Conservation (phyloP, 2,329 filamentous ascomycete genomes). For the Tricladium varicosporioides region DNA sequence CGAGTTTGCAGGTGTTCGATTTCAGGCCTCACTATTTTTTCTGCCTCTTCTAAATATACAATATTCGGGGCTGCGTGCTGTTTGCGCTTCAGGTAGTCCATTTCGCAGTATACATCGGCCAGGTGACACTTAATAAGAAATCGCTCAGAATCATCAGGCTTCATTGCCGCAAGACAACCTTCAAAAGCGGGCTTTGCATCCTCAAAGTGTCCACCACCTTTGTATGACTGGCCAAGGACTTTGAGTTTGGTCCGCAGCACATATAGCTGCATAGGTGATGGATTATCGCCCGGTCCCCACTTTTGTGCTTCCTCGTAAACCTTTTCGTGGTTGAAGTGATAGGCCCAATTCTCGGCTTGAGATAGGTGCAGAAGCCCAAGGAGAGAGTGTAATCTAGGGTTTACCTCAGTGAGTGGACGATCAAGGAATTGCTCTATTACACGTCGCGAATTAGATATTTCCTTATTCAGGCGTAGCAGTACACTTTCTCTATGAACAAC, state of each 20-base stretch:
- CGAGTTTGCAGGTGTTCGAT: slow-evolving; percentile 5
- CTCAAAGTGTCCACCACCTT: slow-evolving; percentile 11
- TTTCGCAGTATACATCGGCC: slow-evolving; percentile 9
- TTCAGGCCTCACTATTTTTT: slow-evolving; percentile 8
- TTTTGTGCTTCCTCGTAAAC: slow-evolving; percentile 12
- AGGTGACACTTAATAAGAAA: slow-evolving; percentile 11
- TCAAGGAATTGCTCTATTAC: slow-evolving; percentile 12
- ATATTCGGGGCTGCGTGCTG: slow-evolving; percentile 2
- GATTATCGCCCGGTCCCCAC: slow-evolving; percentile 8
- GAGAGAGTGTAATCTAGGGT: slow-evolving; percentile 9
- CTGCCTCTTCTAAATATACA: slow-evolving; percentile 10
- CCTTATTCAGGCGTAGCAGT: slow-evolving; percentile 8
- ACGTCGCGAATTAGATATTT: slow-evolving; percentile 11
- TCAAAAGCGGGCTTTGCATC: slow-evolving; percentile 10
- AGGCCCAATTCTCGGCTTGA: slow-evolving; percentile 12
- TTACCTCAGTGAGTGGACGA: slow-evolving; percentile 2
- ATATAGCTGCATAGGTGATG: slow-evolving; percentile 11
- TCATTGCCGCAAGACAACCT: slow-evolving; percentile 11
- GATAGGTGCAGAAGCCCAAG: slow-evolving; percentile 11
- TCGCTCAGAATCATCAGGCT: slow-evolving; percentile 9
- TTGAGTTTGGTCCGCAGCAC: slow-evolving; percentile 12
- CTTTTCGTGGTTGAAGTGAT: slow-evolving; percentile 11
- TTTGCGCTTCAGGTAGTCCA: slow-evolving; percentile 10
- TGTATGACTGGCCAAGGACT: slow-evolving; percentile 11
- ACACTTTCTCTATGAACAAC: slow-evolving; percentile 12